These are phyloP conservation scores for Ricinus communis DNA, from an alignment of 345 rosid species.

Conservation along the genomic window DNA sequence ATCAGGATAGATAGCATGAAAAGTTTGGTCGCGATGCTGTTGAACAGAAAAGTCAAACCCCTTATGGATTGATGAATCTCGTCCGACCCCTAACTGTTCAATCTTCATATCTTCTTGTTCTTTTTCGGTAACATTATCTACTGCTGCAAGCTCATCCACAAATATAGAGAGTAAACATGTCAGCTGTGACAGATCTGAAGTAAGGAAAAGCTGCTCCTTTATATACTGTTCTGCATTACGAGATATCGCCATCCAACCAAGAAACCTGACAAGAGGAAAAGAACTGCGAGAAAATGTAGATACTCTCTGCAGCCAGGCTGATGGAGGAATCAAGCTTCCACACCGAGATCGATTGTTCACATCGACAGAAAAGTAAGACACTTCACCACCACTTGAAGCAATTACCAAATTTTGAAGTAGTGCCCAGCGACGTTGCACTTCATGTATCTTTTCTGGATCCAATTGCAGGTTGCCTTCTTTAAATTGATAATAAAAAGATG, in stretches of 20 bases:
- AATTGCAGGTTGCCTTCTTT: slow-evolving; percentile 48
- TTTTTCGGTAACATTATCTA: slow-evolving; percentile 38
- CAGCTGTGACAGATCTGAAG: slow-evolving; percentile 63
- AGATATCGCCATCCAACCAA: slow-evolving; percentile 92
- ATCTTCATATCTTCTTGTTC: slow-evolving; percentile 35
- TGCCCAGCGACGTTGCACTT: slow-evolving; percentile 58
- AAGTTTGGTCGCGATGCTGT: slow-evolving; percentile 39
- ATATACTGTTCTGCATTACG: slow-evolving; percentile 56
- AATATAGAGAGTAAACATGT: slow-evolving; percentile 59
- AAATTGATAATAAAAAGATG: slow-evolving; percentile 42
- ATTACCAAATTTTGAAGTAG: slow-evolving; percentile 67
- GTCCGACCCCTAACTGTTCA: slow-evolving; percentile 28
- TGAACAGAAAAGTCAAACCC: slow-evolving; percentile 33
- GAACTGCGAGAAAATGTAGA: slow-evolving; percentile 54
- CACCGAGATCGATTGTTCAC: slow-evolving; percentile 38
- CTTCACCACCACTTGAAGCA: slow-evolving; percentile 64
- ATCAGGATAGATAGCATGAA: slow-evolving; percentile 61
- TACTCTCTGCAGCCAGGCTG: slow-evolving; percentile 69
- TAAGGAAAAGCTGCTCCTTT: slow-evolving; percentile 54
- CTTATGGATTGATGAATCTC: slow-evolving; percentile 20
- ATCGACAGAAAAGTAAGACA: slow-evolving; percentile 43
- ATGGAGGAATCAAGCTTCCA: slow-evolving; percentile 61
- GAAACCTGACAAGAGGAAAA: slow-evolving; percentile 67
- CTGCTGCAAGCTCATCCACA: slow-evolving; percentile 67
- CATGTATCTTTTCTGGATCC: slow-evolving; percentile 43